Evolutionary conservation across 148 eudicot genomes (phyloP), one percentile per base, ranked within the genome.

Genomic region (Limonium bicolor): DNA sequence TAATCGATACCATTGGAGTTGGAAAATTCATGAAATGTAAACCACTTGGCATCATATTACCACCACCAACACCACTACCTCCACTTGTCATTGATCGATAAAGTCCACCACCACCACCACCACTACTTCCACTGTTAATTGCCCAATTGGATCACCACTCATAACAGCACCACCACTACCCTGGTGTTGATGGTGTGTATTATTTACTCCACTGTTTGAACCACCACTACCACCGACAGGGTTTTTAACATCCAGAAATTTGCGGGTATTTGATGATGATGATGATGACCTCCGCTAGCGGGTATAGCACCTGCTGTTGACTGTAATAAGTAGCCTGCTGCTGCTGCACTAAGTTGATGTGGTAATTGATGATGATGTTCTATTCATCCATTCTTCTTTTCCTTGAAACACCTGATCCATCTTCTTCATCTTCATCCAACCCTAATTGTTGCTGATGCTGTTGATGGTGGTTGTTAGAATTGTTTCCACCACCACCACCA

Each of bases 11-110:
- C 24, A 88, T 71, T 0, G 92, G 87, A 5, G 92, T 66, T 8
- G 94, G 84, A 32, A 83, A 88, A 46, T 88, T 88, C 97, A 88
- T 72, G 29, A 88, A 84, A 57, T 88, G 97, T 41, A 88, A 58
- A 3, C 92, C 97, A 53, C 84, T 73, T 5, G 87, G 68, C 35
- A 71, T 51, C 5, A 59, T 63, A 10, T n/a, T n/a, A n/a, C n/a
- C n/a, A n/a, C n/a, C n/a, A n/a, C n/a, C n/a, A n/a, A n/a, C n/a
- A n/a, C n/a, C n/a, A n/a, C n/a, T n/a, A n/a, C n/a, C n/a, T n/a
- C n/a, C n/a, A n/a, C n/a, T n/a, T n/a, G n/a, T n/a, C n/a, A n/a
- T n/a, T n/a, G n/a, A n/a, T n/a, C n/a, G n/a, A n/a, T n/a, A n/a
- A n/a, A n/a, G n/a, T n/a, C n/a, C n/a, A n/a, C n/a, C n/a, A n/a